Evolutionary conservation across 192 early-diverging fungal species (phyloP), one percentile per base, ranked within the genome.

Genomic region (Mortierella alpina): DNA sequence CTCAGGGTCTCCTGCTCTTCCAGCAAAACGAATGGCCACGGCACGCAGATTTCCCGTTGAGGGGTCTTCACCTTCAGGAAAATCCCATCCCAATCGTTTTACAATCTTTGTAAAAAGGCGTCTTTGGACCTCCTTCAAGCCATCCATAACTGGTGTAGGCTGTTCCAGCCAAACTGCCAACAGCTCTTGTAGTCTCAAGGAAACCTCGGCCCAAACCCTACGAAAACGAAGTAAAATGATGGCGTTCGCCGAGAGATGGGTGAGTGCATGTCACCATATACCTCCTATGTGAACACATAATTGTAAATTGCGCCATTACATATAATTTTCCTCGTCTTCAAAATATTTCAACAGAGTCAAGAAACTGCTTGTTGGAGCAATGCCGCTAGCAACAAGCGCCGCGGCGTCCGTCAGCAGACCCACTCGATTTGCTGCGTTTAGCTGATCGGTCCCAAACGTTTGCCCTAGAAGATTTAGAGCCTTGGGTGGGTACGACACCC

Each of bases 401-500:
- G 91, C 93, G 7, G 91, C 90, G 86, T 99, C 98, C 47, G 90
- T 86, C 57, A 99, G 60, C 9, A 98, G 78, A 54, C 94, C 95
- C 45, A 96, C 86, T 42, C 92, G 90, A 83, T 96, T 90, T 15
- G 70, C 70, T 12, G 75, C 58, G 13, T 75, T 86, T 50, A 87
- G 64, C 55, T 96, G 83, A n/a, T 82, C 86, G 15, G 83, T 82
- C 45, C 83, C 86, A 20, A 91, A 85, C 0, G 88, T 90, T 11
- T 82, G 72, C 4, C 86, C 91, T 39, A 93, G 70, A 6, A 84
- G 73, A 23, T 58, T 72, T 41, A 93, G 68, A 6, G 87, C 78
- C 4, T 86, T 83, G 23, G 85, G 68, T n/a, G 92, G 85, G 67
- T 95, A 95, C 18, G 91, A 88, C 5, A 98, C 96, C 23, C 98